Percentiles rank a stretch among this genome's conserved stretches.
phyloP scores from a whole-genome alignment of 306 rosid genomes.

The Senna tora region DNA sequence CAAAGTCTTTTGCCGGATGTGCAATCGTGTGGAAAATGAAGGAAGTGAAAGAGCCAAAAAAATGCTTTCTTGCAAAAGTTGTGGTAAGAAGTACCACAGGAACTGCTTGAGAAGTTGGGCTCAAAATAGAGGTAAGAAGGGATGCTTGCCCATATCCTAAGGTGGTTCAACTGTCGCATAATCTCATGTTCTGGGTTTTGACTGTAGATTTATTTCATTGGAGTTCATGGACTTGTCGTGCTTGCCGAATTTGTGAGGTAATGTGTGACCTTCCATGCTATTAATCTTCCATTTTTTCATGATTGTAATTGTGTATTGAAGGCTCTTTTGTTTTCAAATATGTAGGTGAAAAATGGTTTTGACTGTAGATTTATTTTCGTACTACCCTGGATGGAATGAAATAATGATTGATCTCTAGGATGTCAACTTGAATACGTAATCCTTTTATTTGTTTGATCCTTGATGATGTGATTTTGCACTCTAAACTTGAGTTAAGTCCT shows the following conservation, averaged over 20 bases:
- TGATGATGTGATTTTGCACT: constrained; percentile 9
- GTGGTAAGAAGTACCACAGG: constrained; percentile 93
- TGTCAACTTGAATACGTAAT: neutral
- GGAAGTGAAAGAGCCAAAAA: constrained; percentile 82
- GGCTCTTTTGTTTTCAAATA: neutral
- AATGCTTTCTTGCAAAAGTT: constrained; percentile 96
- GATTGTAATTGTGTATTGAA: neutral
- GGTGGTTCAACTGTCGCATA: neutral
- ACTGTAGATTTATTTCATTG: constrained; percentile 38
- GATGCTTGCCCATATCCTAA: neutral
- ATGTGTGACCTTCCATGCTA: neutral
- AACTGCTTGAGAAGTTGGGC: constrained; percentile 93
- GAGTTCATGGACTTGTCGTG: constrained; percentile 39
- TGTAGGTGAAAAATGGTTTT: constrained; percentile 9
- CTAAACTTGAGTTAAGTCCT: neutral
- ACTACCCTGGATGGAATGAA: neutral
- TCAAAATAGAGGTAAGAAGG: constrained; percentile 78
- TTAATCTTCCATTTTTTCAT: neutral
- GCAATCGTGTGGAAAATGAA: constrained; percentile 86
- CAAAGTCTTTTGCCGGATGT: constrained; percentile 89
- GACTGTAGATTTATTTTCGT: constrained; percentile 1
- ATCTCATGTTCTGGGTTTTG: constrained; percentile 8
- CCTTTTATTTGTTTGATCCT: constrained; percentile 15
- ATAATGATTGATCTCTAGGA: neutral
- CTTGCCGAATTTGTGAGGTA: constrained; percentile 35